phyloP scores from a whole-genome alignment of 371 early-diverging fungal species.

The Coemansia sp. region DNA sequence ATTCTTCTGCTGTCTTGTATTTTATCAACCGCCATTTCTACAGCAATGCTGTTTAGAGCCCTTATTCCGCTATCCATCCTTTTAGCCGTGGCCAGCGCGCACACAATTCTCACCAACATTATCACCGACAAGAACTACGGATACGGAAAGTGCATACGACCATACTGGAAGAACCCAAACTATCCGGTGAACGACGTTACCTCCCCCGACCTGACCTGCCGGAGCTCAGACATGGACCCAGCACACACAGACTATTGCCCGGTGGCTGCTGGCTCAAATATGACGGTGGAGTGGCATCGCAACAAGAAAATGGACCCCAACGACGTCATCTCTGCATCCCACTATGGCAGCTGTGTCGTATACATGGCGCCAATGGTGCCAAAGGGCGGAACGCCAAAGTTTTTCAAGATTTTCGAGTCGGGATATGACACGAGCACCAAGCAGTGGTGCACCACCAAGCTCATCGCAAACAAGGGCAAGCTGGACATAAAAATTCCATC shows the following conservation, averaged over 20 bases:
- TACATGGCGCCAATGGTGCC: slow-evolving; percentile 6
- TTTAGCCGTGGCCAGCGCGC: neutral
- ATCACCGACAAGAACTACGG: neutral
- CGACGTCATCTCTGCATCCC: neutral
- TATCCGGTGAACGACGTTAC: slow-evolving; percentile 5
- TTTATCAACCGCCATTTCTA: too few relatives aligned
- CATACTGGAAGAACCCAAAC: neutral
- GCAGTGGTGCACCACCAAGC: neutral
- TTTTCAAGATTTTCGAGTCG: neutral
- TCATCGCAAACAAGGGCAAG: neutral
- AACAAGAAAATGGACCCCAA: neutral
- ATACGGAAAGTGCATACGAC: slow-evolving; percentile 3
- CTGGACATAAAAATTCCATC: neutral
- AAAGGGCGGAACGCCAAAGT: neutral
- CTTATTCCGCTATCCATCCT: too few relatives aligned
- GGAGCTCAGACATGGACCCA: slow-evolving; percentile 9
- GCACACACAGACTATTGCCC: slow-evolving; percentile 6
- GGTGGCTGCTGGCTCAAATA: neutral
- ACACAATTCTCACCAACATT: neutral
- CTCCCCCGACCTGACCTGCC: slow-evolving; percentile 6
- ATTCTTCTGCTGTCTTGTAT: too few relatives aligned
- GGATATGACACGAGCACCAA: neutral
- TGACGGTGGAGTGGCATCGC: slow-evolving; percentile 8
- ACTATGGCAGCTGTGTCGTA: neutral
- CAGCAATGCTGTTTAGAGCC: too few relatives aligned